Evolutionary conservation across 495 filamentous ascomycete genomes (phyloP).

Genomic region (Bathelium albidoporum): DNA sequence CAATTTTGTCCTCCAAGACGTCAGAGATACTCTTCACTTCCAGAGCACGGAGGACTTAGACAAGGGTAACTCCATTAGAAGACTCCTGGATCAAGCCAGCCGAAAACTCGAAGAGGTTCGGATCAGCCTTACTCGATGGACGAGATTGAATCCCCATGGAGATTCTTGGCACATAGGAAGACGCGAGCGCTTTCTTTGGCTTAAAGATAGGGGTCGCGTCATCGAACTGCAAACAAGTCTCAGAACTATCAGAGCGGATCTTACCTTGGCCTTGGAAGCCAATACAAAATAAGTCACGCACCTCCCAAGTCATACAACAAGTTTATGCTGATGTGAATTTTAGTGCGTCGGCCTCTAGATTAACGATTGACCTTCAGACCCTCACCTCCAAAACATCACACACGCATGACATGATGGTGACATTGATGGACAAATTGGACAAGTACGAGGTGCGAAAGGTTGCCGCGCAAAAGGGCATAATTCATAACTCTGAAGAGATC

Average conservation of each 20-base stretch:
- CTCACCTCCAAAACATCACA: neutral
- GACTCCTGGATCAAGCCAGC: neutral
- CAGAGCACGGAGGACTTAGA: neutral
- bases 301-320: neutral
- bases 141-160: neutral
- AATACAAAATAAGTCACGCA: constrained; percentile 1
- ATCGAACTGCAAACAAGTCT: constrained; percentile 4
- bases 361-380: neutral
- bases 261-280: constrained; percentile 2
- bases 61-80: neutral
- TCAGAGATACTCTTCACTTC: constrained; percentile 1
- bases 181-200: constrained; percentile 4
- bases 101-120: neutral
- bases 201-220: constrained; percentile 1
- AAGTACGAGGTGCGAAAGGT: neutral
- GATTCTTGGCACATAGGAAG: constrained; percentile 2
- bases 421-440: neutral
- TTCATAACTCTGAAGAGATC: neutral
- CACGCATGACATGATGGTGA: neutral
- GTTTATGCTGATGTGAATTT: neutral
- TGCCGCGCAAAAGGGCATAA: neutral
- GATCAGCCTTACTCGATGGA: neutral
- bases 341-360: neutral
- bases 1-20: constrained; percentile 1
- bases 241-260: neutral